These are phyloP conservation scores for Penicilliopsis zonata DNA, from an alignment of 495 filamentous ascomycete genomes.

Conservation along the genomic window DNA sequence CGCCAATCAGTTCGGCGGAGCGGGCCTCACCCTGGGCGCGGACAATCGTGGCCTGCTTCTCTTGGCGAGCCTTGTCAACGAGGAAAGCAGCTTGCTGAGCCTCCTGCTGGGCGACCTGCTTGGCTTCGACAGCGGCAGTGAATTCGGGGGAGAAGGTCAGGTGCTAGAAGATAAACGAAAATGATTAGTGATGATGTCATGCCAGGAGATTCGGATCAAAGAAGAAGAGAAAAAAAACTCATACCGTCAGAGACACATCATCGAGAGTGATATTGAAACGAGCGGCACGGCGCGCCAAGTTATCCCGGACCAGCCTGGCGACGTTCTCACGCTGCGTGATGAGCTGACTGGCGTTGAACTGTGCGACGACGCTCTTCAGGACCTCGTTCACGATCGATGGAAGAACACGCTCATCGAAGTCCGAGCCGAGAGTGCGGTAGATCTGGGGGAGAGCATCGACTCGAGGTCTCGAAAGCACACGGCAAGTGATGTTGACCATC, in stretches of 20 bases:
- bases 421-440: constrained; percentile 86
- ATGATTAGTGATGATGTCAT: constrained; percentile 7
- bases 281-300: constrained; percentile 78
- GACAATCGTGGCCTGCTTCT: constrained; percentile 98
- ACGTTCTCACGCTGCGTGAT: constrained; percentile 99
- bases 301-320: constrained; percentile 80
- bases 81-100: constrained; percentile 95
- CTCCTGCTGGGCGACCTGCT: constrained; percentile 98
- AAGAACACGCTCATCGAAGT: constrained; percentile 94
- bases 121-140: constrained; percentile 95
- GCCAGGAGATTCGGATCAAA: not conserved
- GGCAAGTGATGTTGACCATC: constrained; percentile 99
- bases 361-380: constrained; percentile 94
- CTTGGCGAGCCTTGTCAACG: constrained; percentile 96
- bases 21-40: constrained; percentile 98
- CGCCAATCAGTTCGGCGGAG: constrained; percentile 94
- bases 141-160: constrained; percentile 99
- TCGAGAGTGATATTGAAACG: constrained; percentile 96
- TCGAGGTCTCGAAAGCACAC: constrained; percentile 88
- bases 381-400: constrained; percentile 99
- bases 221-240: constrained; percentile 8
- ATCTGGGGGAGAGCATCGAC: constrained; percentile 87
- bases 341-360: constrained; percentile 97
- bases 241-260: constrained; percentile 93
- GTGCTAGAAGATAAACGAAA: constrained; percentile 45